These are phyloP conservation scores for Penicillium arizonense DNA, from an alignment of 495 filamentous ascomycete species.

Conservation along the genomic window DNA sequence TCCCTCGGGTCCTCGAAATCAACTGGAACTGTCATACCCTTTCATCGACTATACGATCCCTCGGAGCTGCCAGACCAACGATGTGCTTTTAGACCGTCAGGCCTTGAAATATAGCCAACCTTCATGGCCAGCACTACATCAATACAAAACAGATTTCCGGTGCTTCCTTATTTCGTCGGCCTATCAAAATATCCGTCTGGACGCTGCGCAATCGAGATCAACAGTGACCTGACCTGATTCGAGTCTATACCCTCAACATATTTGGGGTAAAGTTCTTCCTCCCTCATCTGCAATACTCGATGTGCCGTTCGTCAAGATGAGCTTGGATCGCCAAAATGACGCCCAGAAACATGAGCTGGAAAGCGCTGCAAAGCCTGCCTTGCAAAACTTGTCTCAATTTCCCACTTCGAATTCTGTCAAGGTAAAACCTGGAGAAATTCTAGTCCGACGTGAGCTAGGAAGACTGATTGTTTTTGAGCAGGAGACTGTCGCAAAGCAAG, in stretches of 20 bases:
- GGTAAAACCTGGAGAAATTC: slow-evolving; percentile 16
- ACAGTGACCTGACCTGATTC: neutral
- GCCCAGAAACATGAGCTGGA: slow-evolving; percentile 21
- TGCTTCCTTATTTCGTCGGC: slow-evolving; percentile 5
- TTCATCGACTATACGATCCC: neutral
- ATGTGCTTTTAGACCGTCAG: slow-evolving; percentile 21
- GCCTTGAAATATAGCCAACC: slow-evolving; percentile 10
- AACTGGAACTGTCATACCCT: neutral
- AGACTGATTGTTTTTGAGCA: slow-evolving; percentile 6
- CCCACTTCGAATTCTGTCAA: slow-evolving; percentile 19
- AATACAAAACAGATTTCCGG: slow-evolving; percentile 3
- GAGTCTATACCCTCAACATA: neutral
- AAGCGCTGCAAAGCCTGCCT: slow-evolving; percentile 10
- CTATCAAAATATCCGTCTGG: neutral
- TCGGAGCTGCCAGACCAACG: slow-evolving; percentile 3
- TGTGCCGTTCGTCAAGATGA: slow-evolving; percentile 31
- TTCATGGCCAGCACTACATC: slow-evolving; percentile 23
- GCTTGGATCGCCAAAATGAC: slow-evolving; percentile 35
- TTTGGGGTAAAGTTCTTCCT: neutral
- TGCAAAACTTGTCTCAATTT: slow-evolving; percentile 27
- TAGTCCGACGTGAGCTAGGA: neutral
- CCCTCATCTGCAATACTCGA: neutral
- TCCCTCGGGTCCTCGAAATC: too few relatives aligned
- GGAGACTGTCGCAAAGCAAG: slow-evolving; percentile 10
- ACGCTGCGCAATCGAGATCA: neutral